phyloP scores from a whole-genome alignment of 345 rosid genomes.

The Euphorbia lathyris region DNA sequence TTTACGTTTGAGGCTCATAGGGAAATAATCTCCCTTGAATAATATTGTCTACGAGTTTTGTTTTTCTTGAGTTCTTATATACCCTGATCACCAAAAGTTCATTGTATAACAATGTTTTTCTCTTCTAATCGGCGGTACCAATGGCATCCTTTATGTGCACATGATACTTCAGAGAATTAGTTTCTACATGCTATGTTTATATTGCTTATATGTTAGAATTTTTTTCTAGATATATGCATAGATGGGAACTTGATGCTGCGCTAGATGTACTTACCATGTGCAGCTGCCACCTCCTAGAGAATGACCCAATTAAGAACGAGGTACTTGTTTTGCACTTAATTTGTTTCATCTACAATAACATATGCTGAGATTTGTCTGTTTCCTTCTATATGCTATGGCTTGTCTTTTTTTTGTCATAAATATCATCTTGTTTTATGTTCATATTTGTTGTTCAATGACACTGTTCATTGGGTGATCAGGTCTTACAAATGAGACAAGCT shows the following conservation, averaged over 20 bases:
- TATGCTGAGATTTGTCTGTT: slow-evolving; percentile 14
- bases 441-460: slow-evolving; percentile 4
- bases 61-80: neutral
- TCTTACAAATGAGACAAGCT: slow-evolving; percentile 78
- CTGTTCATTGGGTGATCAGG: slow-evolving; percentile 35
- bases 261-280: slow-evolving; percentile 97
- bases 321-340: slow-evolving; percentile 32
- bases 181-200: neutral
- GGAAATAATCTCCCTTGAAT: neutral
- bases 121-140: neutral
- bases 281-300: slow-evolving; percentile 75
- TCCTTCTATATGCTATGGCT: slow-evolving; percentile 10
- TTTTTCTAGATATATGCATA: slow-evolving; percentile 62
- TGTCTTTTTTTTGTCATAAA: slow-evolving; percentile 3
- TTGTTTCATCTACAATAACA: slow-evolving; percentile 6
- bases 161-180: neutral
- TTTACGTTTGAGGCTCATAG: too few relatives aligned
- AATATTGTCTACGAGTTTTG: neutral
- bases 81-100: neutral
- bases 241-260: slow-evolving; percentile 93
- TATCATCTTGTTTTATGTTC: neutral
- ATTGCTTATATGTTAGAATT: neutral
- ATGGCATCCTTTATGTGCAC: neutral
- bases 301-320: slow-evolving; percentile 64
- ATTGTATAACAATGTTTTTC: neutral